Evolutionary conservation across 2,329 filamentous ascomycete species (phyloP).

Genomic region (Colletotrichum falcatum): DNA sequence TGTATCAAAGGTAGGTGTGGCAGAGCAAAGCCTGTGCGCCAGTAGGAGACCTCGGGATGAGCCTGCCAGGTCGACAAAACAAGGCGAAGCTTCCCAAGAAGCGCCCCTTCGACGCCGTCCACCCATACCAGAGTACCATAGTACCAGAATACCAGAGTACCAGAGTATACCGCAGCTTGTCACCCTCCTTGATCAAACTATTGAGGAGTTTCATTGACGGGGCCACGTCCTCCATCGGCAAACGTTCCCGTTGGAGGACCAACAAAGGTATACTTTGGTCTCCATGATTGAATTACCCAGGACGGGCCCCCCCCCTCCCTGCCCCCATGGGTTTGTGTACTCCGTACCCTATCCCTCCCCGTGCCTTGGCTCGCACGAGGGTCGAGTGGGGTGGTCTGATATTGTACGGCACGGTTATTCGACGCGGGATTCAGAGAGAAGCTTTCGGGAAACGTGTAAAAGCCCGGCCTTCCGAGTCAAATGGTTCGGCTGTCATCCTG

Average conservation of each 20-base stretch:
- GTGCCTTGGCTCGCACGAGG: conserved; percentile 18
- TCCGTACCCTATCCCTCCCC: conserved; percentile 29
- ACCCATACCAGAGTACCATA: neutral
- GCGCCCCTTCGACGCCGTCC: conserved; percentile 11
- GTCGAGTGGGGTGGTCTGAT: conserved; percentile 25
- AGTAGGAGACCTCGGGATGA: conserved; percentile 21
- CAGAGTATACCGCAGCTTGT: neutral
- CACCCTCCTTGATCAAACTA: conserved; percentile 29
- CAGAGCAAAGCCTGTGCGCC: conserved; percentile 39
- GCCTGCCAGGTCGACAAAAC: conserved; percentile 29
- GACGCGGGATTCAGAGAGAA: conserved; percentile 18
- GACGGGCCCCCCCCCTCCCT: neutral
- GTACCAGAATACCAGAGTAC: too few relatives aligned
- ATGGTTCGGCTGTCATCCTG: neutral
- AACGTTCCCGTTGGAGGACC: conserved; percentile 17
- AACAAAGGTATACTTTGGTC: conserved; percentile 5
- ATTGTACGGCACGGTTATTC: neutral
- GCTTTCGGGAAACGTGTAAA: conserved; percentile 26
- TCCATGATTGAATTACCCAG: conserved; percentile 12
- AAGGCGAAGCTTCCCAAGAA: conserved; percentile 6
- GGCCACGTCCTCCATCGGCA: conserved; percentile 34
- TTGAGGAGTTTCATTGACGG: conserved; percentile 21
- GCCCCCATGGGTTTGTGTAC: conserved; percentile 8
- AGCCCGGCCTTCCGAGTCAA: neutral
- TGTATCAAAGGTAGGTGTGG: conserved; percentile 18